A percentile compares a stretch with the other conserved stretches of the same genome.
These are phyloP conservation scores for Scleromitrula shiraiana DNA, from an alignment of 2,329 filamentous ascomycete species.

Conservation along the genomic window DNA sequence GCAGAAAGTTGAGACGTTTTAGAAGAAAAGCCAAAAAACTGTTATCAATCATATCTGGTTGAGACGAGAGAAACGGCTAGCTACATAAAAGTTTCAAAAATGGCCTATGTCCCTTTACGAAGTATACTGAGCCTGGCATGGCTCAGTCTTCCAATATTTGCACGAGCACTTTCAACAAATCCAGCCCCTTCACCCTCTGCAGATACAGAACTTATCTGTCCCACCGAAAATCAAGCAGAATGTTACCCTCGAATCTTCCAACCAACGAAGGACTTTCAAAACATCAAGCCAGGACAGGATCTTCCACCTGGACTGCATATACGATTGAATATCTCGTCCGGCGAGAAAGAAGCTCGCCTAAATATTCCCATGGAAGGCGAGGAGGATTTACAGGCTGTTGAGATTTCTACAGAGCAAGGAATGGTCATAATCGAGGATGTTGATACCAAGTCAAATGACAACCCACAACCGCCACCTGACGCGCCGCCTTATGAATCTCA, in stretches of 20 bases:
- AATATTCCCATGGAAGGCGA: conserved; percentile 47
- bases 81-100: conserved; percentile 10
- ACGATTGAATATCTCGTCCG: conserved; percentile 55
- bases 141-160: conserved; percentile 19
- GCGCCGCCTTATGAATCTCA: conserved; percentile 49
- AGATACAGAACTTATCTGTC: conserved; percentile 54
- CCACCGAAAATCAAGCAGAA: conserved; percentile 48
- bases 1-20: conserved; percentile 25
- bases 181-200: conserved; percentile 21
- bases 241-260: conserved; percentile 60
- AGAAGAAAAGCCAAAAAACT: conserved; percentile 24
- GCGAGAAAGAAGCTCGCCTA: conserved; percentile 57
- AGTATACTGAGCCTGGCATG: conserved; percentile 20
- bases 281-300: conserved; percentile 55
- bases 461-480: conserved; percentile 36
- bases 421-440: conserved; percentile 21
- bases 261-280: conserved; percentile 57
- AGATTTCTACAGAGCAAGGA: conserved; percentile 40
- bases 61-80: conserved; percentile 18
- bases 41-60: conserved; percentile 22
- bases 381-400: conserved; percentile 46
- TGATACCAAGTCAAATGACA: conserved; percentile 31
- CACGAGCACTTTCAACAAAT: conserved; percentile 15
- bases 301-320: conserved; percentile 59
- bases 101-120: conserved; percentile 15